Conservation (phyloP, 163 green algal genomes). For the Trebouxia gelatinosa region DNA sequence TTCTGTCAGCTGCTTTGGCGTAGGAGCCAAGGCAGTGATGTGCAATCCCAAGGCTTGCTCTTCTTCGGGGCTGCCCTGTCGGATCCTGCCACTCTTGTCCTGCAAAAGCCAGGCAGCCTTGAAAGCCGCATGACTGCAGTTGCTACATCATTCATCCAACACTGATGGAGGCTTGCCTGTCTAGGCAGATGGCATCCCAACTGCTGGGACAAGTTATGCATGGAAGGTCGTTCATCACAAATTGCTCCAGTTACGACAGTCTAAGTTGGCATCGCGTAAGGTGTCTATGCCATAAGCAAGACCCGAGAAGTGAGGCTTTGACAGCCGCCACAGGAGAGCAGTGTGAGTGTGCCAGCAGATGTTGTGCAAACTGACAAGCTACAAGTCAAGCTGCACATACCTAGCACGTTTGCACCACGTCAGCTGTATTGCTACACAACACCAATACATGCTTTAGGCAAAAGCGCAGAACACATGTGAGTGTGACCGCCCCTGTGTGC, state of each 20-base stretch:
- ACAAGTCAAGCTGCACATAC: too few relatives aligned
- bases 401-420: too few relatives aligned
- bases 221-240: too few relatives aligned
- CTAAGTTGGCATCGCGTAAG: background rate
- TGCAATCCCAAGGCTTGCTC: constrained; percentile 60
- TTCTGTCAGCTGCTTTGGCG: constrained; percentile 16
- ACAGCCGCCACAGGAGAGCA: too few relatives aligned
- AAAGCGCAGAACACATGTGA: background rate
- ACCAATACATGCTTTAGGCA: background rate
- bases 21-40: constrained; percentile 48
- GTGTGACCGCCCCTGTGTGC: too few relatives aligned
- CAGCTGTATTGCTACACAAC: background rate
- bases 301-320: too few relatives aligned
- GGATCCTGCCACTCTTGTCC: constrained; percentile 46
- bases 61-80: constrained; percentile 62
- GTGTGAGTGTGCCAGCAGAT: too few relatives aligned
- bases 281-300: background rate
- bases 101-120: constrained; percentile 14
- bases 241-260: too few relatives aligned
- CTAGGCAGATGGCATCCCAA: too few relatives aligned
- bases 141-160: background rate
- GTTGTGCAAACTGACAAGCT: too few relatives aligned
- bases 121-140: too few relatives aligned
- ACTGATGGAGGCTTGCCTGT: too few relatives aligned
- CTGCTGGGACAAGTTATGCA: background rate